Evolutionary conservation across 2,329 filamentous ascomycete species (phyloP).

Genomic region (Diaporthe ampelina): DNA sequence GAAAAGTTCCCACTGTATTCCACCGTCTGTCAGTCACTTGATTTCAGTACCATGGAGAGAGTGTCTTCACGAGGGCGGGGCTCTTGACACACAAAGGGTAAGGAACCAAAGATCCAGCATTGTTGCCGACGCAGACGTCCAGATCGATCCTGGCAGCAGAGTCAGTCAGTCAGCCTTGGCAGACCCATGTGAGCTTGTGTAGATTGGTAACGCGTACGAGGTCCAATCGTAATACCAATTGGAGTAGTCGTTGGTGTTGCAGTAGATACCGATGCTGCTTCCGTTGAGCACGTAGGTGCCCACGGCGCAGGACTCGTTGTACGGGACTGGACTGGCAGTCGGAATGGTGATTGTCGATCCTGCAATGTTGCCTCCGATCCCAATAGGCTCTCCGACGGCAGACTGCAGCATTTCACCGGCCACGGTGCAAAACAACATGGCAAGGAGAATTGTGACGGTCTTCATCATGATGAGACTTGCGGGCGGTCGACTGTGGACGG

Average conservation of each 20-base stretch:
- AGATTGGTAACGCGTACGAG: constrained; percentile 47
- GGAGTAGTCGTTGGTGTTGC: constrained; percentile 53
- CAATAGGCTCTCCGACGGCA: background rate
- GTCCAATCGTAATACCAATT: constrained; percentile 57
- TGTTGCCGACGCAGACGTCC: constrained; percentile 49
- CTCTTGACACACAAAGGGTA: constrained; percentile 12
- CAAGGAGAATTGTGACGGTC: background rate
- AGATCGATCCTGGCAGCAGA: constrained; percentile 53
- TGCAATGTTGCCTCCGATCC: constrained; percentile 26
- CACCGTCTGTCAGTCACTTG: constrained; percentile 28
- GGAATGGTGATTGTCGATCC: constrained; percentile 29
- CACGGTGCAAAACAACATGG: background rate
- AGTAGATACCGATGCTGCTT: constrained; percentile 55
- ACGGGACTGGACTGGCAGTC: constrained; percentile 17
- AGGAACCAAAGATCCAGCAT: constrained; percentile 43
- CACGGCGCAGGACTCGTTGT: constrained; percentile 52
- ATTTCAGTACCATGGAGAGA: background rate
- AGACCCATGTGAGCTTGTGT: background rate
- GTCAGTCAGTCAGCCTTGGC: constrained; percentile 19
- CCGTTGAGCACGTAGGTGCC: constrained; percentile 51
- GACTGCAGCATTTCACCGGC: background rate
- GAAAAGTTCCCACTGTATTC: constrained; percentile 49
- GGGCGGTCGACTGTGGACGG: background rate
- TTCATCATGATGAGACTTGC: background rate
- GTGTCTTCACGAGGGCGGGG: background rate